phyloP scores from a whole-genome alignment of 2,329 filamentous ascomycete species.

The Alternaria panax region DNA sequence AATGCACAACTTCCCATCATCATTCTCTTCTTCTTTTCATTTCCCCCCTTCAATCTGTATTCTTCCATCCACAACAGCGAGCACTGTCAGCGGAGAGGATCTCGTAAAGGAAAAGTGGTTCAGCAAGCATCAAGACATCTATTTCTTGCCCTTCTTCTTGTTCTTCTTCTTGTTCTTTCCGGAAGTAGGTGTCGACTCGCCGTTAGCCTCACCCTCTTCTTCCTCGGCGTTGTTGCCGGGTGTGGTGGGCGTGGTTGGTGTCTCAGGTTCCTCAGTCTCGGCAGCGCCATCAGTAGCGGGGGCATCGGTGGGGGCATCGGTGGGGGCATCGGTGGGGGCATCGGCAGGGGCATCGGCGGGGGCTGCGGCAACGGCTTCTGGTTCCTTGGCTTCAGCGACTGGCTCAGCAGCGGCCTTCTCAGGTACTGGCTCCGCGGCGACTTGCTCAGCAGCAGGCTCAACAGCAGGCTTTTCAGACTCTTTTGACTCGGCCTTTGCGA shows the following conservation, averaged over 20 bases:
- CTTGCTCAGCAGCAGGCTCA: slow-evolving; percentile 10
- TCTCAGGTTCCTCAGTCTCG: slow-evolving; percentile 3
- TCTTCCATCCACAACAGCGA: background rate
- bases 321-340: too few relatives aligned
- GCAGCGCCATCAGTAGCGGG: background rate
- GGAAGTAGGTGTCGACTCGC: slow-evolving; percentile 7
- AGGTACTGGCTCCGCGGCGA: slow-evolving; percentile 2
- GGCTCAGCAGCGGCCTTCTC: slow-evolving; percentile 1
- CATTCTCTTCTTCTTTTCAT: background rate
- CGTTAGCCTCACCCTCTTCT: slow-evolving; percentile 5
- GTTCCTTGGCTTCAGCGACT: slow-evolving; percentile 4
- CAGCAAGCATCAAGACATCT: slow-evolving; percentile 1
- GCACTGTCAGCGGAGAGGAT: background rate
- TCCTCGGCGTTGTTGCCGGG: slow-evolving; percentile 6
- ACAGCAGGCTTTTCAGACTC: slow-evolving; percentile 17
- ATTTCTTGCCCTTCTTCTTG: slow-evolving; percentile 30
- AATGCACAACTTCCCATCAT: slow-evolving; percentile 8
- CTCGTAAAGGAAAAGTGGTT: background rate
- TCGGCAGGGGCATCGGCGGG: too few relatives aligned
- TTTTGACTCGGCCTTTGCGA: slow-evolving; percentile 30
- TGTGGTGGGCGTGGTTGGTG: slow-evolving; percentile 9
- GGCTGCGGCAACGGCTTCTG: background rate
- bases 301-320: background rate
- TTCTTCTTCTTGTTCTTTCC: slow-evolving; percentile 25
- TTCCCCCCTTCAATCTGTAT: background rate